Evolutionary conservation across 2,329 filamentous ascomycete genomes (phyloP).

Genomic region (Chaetothyriales sp.): DNA sequence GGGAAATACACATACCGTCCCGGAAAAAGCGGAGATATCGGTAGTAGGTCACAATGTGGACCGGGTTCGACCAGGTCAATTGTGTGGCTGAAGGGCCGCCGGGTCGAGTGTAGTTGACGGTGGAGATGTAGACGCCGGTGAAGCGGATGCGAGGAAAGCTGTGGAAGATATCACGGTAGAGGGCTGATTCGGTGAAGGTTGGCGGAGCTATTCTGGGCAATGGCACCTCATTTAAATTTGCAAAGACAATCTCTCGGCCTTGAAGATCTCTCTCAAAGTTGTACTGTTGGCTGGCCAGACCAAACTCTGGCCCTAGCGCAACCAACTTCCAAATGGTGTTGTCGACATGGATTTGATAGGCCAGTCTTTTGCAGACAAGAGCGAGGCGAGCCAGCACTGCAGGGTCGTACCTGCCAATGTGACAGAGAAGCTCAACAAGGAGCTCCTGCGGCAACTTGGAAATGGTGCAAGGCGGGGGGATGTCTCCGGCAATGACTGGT

Average conservation of each 20-base stretch:
- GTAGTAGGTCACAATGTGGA: conserved; percentile 96
- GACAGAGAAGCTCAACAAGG: conserved; percentile 60
- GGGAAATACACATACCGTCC: conserved; percentile 67
- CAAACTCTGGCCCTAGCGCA: conserved; percentile 56
- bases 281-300: conserved; percentile 75
- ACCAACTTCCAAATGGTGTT: conserved; percentile 75
- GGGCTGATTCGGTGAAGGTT: conserved; percentile 15
- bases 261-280: conserved; percentile 51
- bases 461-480: conserved; percentile 67
- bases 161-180: conserved; percentile 60
- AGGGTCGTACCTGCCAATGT: conserved; percentile 63
- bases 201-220: conserved; percentile 10
- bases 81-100: conserved; percentile 60
- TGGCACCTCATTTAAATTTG: conserved; percentile 18
- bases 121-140: conserved; percentile 92
- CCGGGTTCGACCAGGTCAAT: conserved; percentile 63
- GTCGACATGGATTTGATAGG: conserved; percentile 72
- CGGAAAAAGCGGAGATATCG: conserved; percentile 92
- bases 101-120: conserved; percentile 82
- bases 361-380: conserved; percentile 73
- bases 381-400: conserved; percentile 62
- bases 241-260: conserved; percentile 25
- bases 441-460: conserved; percentile 69
- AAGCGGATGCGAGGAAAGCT: conserved; percentile 75
- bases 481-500: conserved; percentile 57